These are phyloP conservation scores for Globisporangium yorkense DNA, from an alignment of 352 stramenopile genomes.

Conservation along the genomic window DNA sequence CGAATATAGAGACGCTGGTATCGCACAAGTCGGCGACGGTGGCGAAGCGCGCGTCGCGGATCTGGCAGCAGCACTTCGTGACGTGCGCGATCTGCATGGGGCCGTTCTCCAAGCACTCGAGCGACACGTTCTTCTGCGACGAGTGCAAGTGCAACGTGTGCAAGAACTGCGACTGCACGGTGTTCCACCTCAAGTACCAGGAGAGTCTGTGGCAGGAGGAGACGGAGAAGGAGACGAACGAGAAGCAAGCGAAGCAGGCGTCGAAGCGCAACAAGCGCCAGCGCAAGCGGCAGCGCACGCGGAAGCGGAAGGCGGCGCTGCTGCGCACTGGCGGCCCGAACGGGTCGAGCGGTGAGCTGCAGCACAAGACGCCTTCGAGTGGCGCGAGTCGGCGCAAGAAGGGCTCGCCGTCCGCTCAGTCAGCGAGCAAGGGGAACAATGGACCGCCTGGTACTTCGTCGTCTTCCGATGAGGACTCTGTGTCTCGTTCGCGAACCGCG, in stretches of 20 bases:
- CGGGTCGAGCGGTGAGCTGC: conserved; percentile 17
- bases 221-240: conserved; percentile 88
- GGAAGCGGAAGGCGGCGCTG: conserved; percentile 74
- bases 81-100: conserved; percentile 95
- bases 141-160: conserved; percentile 99
- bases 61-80: conserved; percentile 98
- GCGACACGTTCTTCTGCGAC: conserved; percentile 94
- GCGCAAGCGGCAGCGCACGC: conserved; percentile 81
- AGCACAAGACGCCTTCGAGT: conserved; percentile 25
- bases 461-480: conserved; percentile 48
- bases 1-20: conserved; percentile 92
- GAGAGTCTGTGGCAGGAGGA: conserved; percentile 93
- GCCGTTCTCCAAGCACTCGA: conserved; percentile 93
- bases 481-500: conserved; percentile 13
- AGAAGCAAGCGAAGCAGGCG: conserved; percentile 86
- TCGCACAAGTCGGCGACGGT: conserved; percentile 93
- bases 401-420: neutral
- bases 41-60: conserved; percentile 93
- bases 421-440: neutral
- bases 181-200: conserved; percentile 98
- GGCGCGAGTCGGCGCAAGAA: conserved; percentile 13
- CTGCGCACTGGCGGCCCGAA: conserved; percentile 8
- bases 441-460: neutral
- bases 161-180: conserved; percentile 94
- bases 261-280: conserved; percentile 82